Evolutionary conservation across 345 rosid species (phyloP), one percentile per base, ranked within the genome.

Genomic region (Aegle marmelos): DNA sequence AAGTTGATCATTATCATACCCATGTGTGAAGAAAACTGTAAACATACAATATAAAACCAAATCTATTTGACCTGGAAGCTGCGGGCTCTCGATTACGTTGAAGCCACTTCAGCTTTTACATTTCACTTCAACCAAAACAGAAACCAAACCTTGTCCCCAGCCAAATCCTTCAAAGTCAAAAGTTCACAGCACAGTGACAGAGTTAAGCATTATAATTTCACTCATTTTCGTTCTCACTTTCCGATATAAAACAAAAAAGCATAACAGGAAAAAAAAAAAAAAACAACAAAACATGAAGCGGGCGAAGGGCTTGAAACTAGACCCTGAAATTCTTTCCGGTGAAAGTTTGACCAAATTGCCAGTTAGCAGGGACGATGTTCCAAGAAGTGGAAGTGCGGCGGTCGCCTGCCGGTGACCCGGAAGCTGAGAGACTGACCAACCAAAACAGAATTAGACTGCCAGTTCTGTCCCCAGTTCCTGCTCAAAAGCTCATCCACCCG

Each of bases 391-490:
- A 84, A 45, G 85, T 82, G 53, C 92, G 85, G 6, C 83, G 73
- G 72, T 89, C 92, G 68, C 92, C n/a, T 80, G 71, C 84, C 83
- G 37, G 83, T 87, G 70, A 90, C 88, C 71, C 90, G 78, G 67
- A 88, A 84, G 27, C 87, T 83, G n/a, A 88, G 84, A 3, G 90
- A 72, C 83, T 91, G 95, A 9, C 93, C 91, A 36, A 80, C 86
- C 57, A 91, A 76, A 28, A 88, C 85, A 21, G 86, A 73, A 22
- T 91, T 89, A 11, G 94, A 91, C 70, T 89, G 94, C 94, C 95
- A 91, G 78, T 91, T 91, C 68, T 91, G 93, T 1, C 95, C 95
- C 95, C 95, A 91, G 85, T 91, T 91, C 13, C 91, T 79, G 87
- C 88, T 88, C 89, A 91, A n/a, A n/a, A 31, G 72, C 74, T 82